Evolutionary conservation across 306 rosid species (phyloP).

Genomic region (Quercus rubra): DNA sequence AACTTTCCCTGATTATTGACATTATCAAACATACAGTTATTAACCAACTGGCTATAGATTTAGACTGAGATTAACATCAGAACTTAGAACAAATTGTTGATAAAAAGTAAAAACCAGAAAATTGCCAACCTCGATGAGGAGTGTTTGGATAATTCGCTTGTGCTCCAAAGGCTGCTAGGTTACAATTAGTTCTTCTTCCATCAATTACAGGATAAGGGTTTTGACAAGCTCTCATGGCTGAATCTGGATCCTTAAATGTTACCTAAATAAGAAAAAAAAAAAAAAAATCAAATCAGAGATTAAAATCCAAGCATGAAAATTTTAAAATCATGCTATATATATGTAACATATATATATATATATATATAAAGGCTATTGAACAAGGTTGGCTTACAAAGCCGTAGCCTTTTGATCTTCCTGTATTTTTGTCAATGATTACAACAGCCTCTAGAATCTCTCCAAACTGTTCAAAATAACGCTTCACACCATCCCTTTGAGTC

Average conservation of each 20-base stretch:
- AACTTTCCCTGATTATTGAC: not conserved
- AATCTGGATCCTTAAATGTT: conserved; percentile 63
- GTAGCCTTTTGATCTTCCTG: conserved; percentile 61
- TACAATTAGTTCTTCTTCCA: conserved; percentile 72
- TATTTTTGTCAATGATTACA: conserved; percentile 48
- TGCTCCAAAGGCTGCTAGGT: conserved; percentile 51
- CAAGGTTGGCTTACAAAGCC: conserved; percentile 46
- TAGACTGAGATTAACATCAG: not conserved
- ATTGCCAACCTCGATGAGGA: conserved; percentile 31
- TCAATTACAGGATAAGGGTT: conserved; percentile 67
- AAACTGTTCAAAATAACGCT: conserved; percentile 53
- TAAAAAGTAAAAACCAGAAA: not conserved
- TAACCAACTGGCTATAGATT: too few relatives aligned
- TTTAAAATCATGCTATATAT: not conserved
- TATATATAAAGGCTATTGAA: not conserved
- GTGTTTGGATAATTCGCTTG: conserved; percentile 30
- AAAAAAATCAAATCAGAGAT: not conserved
- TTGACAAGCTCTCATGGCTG: conserved; percentile 62
- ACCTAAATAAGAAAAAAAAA: conserved; percentile 36
- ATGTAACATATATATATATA: too few relatives aligned
- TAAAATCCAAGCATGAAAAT: not conserved
- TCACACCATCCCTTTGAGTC: conserved; percentile 41
- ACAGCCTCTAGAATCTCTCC: conserved; percentile 58
- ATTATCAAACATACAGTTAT: not conserved
- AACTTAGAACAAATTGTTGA: not conserved